These are phyloP conservation scores for Eimeria sp. DNA, from an alignment of 169 alveolate species.

Conservation along the genomic window DNA sequence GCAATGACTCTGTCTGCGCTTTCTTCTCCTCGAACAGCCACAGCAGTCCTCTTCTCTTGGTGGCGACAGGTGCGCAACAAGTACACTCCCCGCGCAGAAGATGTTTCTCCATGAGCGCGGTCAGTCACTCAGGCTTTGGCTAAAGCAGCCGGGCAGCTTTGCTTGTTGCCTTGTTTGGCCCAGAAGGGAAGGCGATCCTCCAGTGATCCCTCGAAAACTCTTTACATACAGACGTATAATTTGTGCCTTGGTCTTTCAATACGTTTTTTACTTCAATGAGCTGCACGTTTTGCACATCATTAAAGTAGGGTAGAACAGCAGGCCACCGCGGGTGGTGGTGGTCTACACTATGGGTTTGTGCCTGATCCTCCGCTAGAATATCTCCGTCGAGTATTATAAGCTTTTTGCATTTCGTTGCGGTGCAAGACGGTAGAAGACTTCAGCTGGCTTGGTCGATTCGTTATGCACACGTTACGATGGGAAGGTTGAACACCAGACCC, in stretches of 20 bases:
- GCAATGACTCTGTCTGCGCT: not conserved
- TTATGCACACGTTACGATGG: not conserved
- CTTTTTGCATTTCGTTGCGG: not conserved
- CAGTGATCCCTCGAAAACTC: not conserved
- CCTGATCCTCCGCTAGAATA: not conserved
- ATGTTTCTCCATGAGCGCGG: conserved; percentile 40
- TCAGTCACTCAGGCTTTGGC: not conserved
- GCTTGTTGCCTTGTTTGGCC: not conserved
- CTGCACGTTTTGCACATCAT: not conserved
- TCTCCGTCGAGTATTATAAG: no score
- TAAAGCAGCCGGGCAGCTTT: not conserved
- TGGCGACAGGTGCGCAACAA: not conserved
- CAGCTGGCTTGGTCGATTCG: not conserved
- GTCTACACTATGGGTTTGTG: not conserved
- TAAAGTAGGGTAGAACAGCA: no score
- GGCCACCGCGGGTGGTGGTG: no score
- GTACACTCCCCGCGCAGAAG: not conserved
- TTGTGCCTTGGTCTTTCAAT: not conserved
- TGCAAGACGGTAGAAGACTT: not conserved
- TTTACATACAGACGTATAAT: no score
- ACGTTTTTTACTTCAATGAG: not conserved
- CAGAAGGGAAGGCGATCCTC: not conserved
- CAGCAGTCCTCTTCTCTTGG: not conserved
- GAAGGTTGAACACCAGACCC: not conserved
- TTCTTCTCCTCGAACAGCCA: not conserved